Evolutionary conservation across 441 rosid genomes (phyloP).

Genomic region (Populus hybrid): DNA sequence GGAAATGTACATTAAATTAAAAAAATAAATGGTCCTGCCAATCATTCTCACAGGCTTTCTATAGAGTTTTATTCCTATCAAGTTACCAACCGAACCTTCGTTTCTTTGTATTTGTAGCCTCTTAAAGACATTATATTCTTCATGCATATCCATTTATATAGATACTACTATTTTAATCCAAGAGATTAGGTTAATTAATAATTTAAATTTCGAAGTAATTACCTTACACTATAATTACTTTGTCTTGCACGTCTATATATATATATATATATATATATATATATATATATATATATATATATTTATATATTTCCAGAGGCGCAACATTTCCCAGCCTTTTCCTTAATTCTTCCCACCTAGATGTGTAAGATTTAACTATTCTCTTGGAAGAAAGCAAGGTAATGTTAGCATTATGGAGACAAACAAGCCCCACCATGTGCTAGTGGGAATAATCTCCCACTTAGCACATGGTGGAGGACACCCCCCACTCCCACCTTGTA

Average conservation of each 20-base stretch:
- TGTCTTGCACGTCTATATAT: no score
- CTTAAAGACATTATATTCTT: slow-evolving; percentile 3
- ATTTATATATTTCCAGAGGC: background rate
- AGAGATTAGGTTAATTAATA: background rate
- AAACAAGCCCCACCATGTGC: no score
- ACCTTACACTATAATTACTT: background rate
- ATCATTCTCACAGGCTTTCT: slow-evolving; percentile 18
- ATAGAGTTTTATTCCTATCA: slow-evolving; percentile 26
- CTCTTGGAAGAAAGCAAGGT: no score
- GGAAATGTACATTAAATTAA: background rate
- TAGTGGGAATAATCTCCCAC: no score
- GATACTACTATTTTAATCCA: slow-evolving; percentile 4
- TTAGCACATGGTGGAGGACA: no score
- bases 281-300: no score
- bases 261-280: no score
- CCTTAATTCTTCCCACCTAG: no score
- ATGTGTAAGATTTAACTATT: no score
- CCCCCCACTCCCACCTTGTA: no score
- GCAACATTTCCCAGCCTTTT: background rate
- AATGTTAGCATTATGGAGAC: no score
- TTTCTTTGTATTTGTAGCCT: slow-evolving; percentile 34
- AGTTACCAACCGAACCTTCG: slow-evolving; percentile 26
- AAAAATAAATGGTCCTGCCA: slow-evolving; percentile 1
- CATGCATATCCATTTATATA: slow-evolving; percentile 5
- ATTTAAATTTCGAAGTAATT: background rate